Base-by-base conservation (phyloP, 805 yeast genomes). In the Lipomyces kockii region DNA sequence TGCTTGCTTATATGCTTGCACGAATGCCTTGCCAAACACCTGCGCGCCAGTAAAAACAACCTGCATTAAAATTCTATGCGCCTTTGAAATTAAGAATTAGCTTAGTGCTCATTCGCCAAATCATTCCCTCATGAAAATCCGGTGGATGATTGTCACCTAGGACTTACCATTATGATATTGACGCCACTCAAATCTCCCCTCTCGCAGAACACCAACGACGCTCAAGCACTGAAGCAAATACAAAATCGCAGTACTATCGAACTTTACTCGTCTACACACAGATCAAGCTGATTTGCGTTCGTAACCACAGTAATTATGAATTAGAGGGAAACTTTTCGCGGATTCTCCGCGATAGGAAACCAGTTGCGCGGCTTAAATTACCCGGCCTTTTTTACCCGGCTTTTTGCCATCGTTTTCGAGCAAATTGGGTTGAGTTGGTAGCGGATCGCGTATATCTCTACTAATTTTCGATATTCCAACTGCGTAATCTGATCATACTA, bases 1-100 rank as follows among this genome's bases (percentile, higher is more conserved):
- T 1, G 97, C 97, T 80, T 95, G 98, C 75, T 89, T 90, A 83
- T 94, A 95, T 0, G 99, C 98, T 78, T 92, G 97, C n/a, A 92
- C 84, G 78, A 95, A 95, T 0, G 99, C 99, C 74, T 91, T 86
- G 65, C 98, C 98, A 76, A 95, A 92, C 37, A 94, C 98, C 73
- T 91, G 89, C 3, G 98, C 96, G 65, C 98, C 98, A 9, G 98
- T 93, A 75, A 93, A 86, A 60, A 92, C 84, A 71, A 95, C 97
- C 79, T 91, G 94, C 71, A 91, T 91, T 64, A 94, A 76, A 66
- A 96, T 84, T 82, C 98, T 87, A 79, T 95, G 97, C 70, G 99
- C 98, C 98, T 77, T 70, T 56, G 27, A 25, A 29, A 29, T 1
- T 25, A 66, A 63, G 6, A 5, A n/a, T 43, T 66, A 39, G 49